Evolutionary conservation across 169 alveolate species (phyloP), one percentile per base, ranked within the genome.

Genomic region (Cryptosporidium ryanae): DNA sequence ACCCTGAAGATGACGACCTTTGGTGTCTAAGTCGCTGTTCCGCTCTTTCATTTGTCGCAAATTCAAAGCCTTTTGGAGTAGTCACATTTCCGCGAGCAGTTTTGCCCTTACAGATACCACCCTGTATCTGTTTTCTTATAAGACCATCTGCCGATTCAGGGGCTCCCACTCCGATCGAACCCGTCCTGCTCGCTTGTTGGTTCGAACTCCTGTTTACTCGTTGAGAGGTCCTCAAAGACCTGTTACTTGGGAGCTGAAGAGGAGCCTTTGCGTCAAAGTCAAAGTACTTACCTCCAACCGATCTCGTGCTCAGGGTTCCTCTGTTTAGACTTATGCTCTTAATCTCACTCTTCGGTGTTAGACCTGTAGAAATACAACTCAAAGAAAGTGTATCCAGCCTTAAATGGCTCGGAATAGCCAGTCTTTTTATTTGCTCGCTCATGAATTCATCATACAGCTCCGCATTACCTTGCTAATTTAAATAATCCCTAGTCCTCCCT

Each of bases 361-460:
- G 27, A 7, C 87, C 87, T 34, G 87, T 76, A 54, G 87, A 61
- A 23, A 76, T 59, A 70, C 71, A 38, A 21, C 64, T 76, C 48
- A 76, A 61, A 23, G 87, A 76, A 57, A 76, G 63, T 43, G 87
- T 57, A 76, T 76, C 87, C 61, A 76, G 87, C 87, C 71, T 55
- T 76, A 76, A 76, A 31, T 76, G 87, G 71, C 87, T 76, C 13
- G 87, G 87, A 76, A 76, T 76, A 46, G 31, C 64, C 43, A 76
- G 64, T 44, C 44, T 55, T 31, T 61, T 76, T 32, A 54, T n/a
- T 44, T 23, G n/a, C 2, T 61, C 71, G 38, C 87, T 76, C 87
- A 76, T 76, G 25, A 32, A 59, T 76, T 34, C 87, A 76, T 59
- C 25, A 61, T 76, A 76, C 17, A 27, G 18, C 3, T 52, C 5